These are phyloP conservation scores for Trichosporon sp. DNA, from an alignment of 1,284 basidiomycete genomes.

Conservation along the genomic window DNA sequence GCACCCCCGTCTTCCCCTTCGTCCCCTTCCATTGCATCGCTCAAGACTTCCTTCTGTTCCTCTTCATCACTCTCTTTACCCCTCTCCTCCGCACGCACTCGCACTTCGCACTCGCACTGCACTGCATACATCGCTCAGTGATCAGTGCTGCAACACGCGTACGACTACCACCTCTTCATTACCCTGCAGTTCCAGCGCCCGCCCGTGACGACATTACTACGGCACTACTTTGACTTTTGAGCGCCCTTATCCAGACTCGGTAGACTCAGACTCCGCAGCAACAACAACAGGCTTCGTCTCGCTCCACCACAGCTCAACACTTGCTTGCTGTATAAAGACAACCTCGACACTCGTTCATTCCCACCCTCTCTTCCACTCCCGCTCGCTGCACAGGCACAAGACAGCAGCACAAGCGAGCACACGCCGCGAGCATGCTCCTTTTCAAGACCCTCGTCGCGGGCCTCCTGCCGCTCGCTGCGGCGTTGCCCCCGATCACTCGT, in stretches of 20 bases:
- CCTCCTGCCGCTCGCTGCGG: constrained; percentile 24
- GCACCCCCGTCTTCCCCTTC: too few species aligned
- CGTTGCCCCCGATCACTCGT: constrained; percentile 41
- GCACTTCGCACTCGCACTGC: background rate
- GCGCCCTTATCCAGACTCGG: background rate
- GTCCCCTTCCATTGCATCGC: background rate
- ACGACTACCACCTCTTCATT: too few species aligned
- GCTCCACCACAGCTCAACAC: too few species aligned
- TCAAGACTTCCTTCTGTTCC: background rate
- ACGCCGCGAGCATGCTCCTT: constrained; percentile 1
- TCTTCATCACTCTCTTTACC: background rate
- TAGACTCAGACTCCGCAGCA: background rate
- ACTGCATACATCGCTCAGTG: too few species aligned
- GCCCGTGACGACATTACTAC: background rate
- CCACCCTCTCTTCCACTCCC: background rate
- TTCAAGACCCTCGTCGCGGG: constrained; percentile 5
- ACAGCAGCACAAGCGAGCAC: background rate
- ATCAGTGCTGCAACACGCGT: too few species aligned
- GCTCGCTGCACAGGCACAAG: background rate
- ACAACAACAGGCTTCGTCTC: background rate
- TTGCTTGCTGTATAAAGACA: background rate
- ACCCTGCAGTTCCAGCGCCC: too few species aligned
- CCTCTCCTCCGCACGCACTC: background rate
- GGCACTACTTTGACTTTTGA: background rate
- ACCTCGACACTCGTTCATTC: background rate